Evolutionary conservation across 2,329 filamentous ascomycete genomes (phyloP).

Genomic region (Biscogniauxia marginata): DNA sequence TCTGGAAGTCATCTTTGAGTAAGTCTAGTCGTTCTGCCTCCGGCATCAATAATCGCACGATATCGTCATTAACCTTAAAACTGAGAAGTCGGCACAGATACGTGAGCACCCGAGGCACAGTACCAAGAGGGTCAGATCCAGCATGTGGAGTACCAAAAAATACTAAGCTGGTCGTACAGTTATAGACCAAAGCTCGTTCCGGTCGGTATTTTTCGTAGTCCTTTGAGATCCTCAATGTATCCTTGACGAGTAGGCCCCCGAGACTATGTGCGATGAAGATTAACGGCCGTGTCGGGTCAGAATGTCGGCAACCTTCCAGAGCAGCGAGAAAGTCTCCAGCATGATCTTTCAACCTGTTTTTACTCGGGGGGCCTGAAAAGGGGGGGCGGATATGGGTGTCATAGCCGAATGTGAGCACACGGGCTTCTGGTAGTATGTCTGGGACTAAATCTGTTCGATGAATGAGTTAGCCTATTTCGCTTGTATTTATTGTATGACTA

Average conservation of each 20-base stretch:
- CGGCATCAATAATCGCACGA: slow-evolving; percentile 8
- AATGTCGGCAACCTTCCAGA: neutral
- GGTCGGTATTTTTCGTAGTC: slow-evolving; percentile 1
- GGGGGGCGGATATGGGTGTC: slow-evolving; percentile 9
- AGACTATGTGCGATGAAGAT: slow-evolving; percentile 13
- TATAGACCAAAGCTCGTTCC: slow-evolving; percentile 1
- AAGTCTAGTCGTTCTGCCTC: slow-evolving; percentile 2
- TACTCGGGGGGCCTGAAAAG: slow-evolving; percentile 2
- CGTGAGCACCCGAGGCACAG: neutral
- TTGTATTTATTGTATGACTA: no score
- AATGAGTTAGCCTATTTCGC: neutral
- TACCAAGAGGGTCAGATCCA: slow-evolving; percentile 8
- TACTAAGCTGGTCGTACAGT: slow-evolving; percentile 3
- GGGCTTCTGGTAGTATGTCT: slow-evolving; percentile 3
- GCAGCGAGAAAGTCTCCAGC: slow-evolving; percentile 7
- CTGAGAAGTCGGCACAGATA: neutral
- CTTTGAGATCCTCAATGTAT: slow-evolving; percentile 7
- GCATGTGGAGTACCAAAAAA: slow-evolving; percentile 15
- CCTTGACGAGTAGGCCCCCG: slow-evolving; percentile 12
- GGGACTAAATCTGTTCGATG: slow-evolving; percentile 7
- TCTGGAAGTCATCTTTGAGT: slow-evolving; percentile 6
- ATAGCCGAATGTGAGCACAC: slow-evolving; percentile 12
- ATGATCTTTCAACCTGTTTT: slow-evolving; percentile 7
- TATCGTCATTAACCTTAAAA: slow-evolving; percentile 5
- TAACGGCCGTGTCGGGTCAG: slow-evolving; percentile 1